Conservation (phyloP, 2,329 filamentous ascomycete genomes). For the Calonectria ilicicola region DNA sequence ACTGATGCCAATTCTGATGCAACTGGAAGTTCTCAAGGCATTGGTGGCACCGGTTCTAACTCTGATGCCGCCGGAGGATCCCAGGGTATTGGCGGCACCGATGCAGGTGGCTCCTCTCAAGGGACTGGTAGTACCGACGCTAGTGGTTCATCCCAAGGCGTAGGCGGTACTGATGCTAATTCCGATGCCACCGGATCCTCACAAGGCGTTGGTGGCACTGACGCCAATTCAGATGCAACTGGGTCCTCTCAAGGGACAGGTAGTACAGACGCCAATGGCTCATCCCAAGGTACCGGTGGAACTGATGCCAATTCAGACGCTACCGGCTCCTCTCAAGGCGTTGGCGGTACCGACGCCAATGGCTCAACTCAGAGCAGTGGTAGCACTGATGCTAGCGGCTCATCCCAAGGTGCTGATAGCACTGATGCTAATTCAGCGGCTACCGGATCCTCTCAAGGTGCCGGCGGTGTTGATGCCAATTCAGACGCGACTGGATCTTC, state of each 20-base stretch:
- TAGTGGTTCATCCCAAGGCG: not conserved
- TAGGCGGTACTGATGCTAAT: not conserved
- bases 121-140: not conserved
- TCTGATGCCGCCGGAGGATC: not conserved
- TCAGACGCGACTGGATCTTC: not conserved
- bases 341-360: not conserved
- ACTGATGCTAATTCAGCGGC: not conserved
- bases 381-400: not conserved
- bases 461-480: no score
- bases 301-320: not conserved
- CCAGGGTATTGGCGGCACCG: no score
- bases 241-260: not conserved
- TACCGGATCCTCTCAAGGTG: not conserved
- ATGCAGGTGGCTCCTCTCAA: no score
- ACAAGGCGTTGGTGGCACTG: not conserved
- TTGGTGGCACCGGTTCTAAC: not conserved
- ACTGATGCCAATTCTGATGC: not conserved
- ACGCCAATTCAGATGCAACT: not conserved
- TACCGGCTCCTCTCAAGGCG: not conserved
- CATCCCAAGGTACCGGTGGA: not conserved
- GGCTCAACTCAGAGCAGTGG: no score
- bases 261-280: not conserved
- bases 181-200: not conserved
- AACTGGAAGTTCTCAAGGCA: not conserved
- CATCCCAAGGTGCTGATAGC: not conserved